Evolutionary conservation across 352 stramenopile species (phyloP), one percentile per base, ranked within the genome.

Genomic region (Globisporangium acanthophoron): DNA sequence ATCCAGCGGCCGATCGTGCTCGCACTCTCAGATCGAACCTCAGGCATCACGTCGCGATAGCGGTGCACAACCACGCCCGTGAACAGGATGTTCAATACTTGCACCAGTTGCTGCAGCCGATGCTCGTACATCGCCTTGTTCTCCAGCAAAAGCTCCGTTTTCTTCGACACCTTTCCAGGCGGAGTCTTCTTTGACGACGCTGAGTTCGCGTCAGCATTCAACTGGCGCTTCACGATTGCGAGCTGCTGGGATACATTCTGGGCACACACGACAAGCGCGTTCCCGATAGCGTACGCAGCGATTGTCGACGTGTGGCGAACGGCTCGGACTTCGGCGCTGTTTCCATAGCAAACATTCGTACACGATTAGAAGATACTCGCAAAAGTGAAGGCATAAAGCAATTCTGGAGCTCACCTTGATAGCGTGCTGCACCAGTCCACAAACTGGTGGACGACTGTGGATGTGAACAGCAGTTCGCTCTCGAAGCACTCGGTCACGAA

Each of bases 1-100:
- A 90, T 92, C 83, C 95, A 97, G 44, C 84, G 65, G 0, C 82
- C 83, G 9, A 98, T 77, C 9, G 83, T 76, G 20, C 87, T 62
- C 6, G 97, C 74, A 46, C 76, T 97, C 31, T 85, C 74, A 8
- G 76, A 64, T 21, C 96, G 91, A 64, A 98, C 89, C 51, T 96
- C 78, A 3, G 80, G 69, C 85, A 98, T 97, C n/a, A 96, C 89
- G 59, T 98, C 96, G 16, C 93, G 88, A 70, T 92, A 96, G 7
- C 86, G 83, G 63, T 94, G 85, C 15, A 91, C 73, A 21, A 95
- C 65, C 15, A 95, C 78, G 8, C 76, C 78, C 27, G 78, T 88
- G 64, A 94, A 92, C 9, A 96, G 9, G 39, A 79, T 67, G 43
- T 83, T 74, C 18, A 90, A 65, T n/a, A 83, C 56, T 51, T 87